Conservation (phyloP, 257 asterid species). For the Linderniella brevidens region DNA sequence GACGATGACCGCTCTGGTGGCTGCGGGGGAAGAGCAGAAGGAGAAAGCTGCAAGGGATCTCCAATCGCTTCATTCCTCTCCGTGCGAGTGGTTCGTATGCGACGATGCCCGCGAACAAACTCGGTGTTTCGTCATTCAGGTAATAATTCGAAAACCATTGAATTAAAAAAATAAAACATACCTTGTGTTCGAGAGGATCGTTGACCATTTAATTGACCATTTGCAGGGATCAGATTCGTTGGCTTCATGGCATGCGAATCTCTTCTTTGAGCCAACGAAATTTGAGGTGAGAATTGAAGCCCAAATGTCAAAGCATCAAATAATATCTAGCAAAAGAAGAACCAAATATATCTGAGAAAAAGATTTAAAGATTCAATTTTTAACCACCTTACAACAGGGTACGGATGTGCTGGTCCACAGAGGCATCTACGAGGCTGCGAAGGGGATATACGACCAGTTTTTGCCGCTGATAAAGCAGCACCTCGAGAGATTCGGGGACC, state of each 20-base stretch:
- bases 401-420: constrained; percentile 65
- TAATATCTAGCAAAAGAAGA: too few relatives aligned
- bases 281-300: constrained; percentile 42
- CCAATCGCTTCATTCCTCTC: constrained; percentile 67
- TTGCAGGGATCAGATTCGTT: constrained; percentile 77
- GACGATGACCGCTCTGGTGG: constrained; percentile 76
- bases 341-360: too few relatives aligned
- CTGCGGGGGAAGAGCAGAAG: constrained; percentile 58
- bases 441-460: constrained; percentile 72
- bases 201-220: too few relatives aligned
- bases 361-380: too few relatives aligned
- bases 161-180: too few relatives aligned
- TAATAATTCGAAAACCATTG: constrained; percentile 9
- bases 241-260: constrained; percentile 92
- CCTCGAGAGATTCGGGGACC: constrained; percentile 31
- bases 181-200: too few relatives aligned
- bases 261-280: constrained; percentile 66
- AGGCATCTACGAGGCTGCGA: constrained; percentile 93
- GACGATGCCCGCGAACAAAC: constrained; percentile 58
- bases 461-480: constrained; percentile 63
- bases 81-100: constrained; percentile 85
- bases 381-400: constrained; percentile 24
- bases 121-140: constrained; percentile 73
- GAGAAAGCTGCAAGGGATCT: constrained; percentile 75
- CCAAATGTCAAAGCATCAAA: too few relatives aligned